Evolutionary conservation across 805 yeast species (phyloP), one percentile per base, ranked within the genome.

Genomic region (Phaffomyces opuntiae): DNA sequence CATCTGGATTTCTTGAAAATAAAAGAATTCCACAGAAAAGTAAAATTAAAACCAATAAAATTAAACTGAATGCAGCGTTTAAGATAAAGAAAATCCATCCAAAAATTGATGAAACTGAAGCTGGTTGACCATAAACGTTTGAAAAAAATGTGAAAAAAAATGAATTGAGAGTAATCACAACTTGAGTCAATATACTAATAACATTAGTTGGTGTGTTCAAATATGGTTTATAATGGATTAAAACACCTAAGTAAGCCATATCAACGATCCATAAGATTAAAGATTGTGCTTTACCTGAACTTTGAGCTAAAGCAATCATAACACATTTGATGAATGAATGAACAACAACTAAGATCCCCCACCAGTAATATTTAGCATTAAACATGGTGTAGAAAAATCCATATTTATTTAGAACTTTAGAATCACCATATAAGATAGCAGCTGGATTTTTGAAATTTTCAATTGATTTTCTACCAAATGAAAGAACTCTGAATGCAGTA

Each of bases 331-430:
- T 57, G 36, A 85, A 73, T 44, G 74, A 72, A 64, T 87, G 85
- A 4, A 62, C 61, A 36, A 88, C 57, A 42, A 83, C 62, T 2
- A 85, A 81, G 16, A 73, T 67, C 48, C 91, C 87, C 75, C 90
- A 90, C 87, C 89, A 90, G 67, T 86, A 89, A 57, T 74, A 80
- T 25, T 71, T 70, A 19, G 96, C 95, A 51, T 78, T 77, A 65
- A 83, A 89, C 89, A 87, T 88, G 14, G 95, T 85, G 67, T 89
- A 90, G 57, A 89, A 78, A 66, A 83, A 90, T 0, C 96, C 96
- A 60, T 83, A 89, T 60, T 83, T 83, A 68, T 81, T 77, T 60
- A 89, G 74, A 32, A 87, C 73, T 27, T 68, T 66, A 39, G 80
- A 72, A 57, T 90, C 85, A 48, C 96, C 95, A 58, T 88, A 90